A percentile compares a stretch with the other conserved stretches of the same genome.
Conservation (phyloP, 148 eudicot genomes). For the Salicornia ramosissima region DNA sequence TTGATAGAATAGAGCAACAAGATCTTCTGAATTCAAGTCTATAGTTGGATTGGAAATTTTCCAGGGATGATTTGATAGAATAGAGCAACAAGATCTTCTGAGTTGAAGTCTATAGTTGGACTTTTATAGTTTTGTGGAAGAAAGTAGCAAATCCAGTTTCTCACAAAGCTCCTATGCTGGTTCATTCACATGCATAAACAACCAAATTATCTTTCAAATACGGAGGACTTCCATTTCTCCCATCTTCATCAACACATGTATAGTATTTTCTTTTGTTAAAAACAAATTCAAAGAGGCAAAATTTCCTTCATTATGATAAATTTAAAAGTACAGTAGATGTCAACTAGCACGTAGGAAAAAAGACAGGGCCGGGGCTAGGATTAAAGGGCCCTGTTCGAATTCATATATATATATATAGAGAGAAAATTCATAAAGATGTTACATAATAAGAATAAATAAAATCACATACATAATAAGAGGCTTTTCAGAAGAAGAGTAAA, state of each 20-base stretch:
- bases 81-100: not conserved
- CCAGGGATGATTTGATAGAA: not conserved
- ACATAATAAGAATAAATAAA: no score
- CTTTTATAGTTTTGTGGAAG: not conserved
- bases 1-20: not conserved
- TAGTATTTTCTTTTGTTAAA: not conserved
- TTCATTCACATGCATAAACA: not conserved
- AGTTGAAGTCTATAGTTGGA: not conserved
- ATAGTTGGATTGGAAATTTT: not conserved
- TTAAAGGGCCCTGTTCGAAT: no score
- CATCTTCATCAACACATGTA: not conserved
- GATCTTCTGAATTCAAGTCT: no score
- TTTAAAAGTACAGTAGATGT: not conserved
- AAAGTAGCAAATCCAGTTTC: not conserved
- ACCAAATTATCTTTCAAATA: no score
- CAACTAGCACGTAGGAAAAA: not conserved
- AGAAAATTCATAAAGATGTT: no score
- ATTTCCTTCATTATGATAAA: not conserved
- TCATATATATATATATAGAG: no score
- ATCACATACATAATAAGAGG: no score
- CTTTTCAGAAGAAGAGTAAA: no score
- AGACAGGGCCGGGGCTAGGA: no score
- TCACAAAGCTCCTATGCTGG: not conserved
- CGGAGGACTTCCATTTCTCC: not conserved
- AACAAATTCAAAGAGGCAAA: not conserved